phyloP scores from a whole-genome alignment of 257 asterid genomes.

The Thymus mandschuricus region DNA sequence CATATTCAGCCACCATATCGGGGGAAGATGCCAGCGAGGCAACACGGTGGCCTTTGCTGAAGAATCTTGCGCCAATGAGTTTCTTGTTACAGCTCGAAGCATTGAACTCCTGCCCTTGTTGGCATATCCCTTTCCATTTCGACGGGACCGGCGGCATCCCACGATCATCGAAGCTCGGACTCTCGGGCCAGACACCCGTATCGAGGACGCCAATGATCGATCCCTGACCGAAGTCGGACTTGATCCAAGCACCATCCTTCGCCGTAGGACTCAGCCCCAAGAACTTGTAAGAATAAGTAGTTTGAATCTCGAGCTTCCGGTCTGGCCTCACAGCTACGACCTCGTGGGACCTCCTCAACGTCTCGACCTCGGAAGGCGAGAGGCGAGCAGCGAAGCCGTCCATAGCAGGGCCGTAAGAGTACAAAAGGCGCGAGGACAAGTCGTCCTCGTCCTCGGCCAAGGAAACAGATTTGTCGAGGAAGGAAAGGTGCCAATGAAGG shows the following conservation, averaged over 20 bases:
- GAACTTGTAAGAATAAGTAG: constrained; percentile 84
- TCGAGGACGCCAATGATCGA: constrained; percentile 81
- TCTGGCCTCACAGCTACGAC: constrained; percentile 75
- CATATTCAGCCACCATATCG: constrained; percentile 48
- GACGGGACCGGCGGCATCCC: constrained; percentile 74
- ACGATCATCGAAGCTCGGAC: constrained; percentile 78
- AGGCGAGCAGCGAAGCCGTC: constrained; percentile 93
- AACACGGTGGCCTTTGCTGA: constrained; percentile 75
- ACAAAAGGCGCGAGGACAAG: constrained; percentile 67
- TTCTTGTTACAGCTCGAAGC: constrained; percentile 71
- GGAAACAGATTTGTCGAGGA: constrained; percentile 54
- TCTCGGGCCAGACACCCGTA: constrained; percentile 92
- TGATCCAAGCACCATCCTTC: constrained; percentile 61
- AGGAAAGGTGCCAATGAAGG: constrained; percentile 82
- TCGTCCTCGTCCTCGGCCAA: constrained; percentile 35
- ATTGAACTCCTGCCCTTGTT: constrained; percentile 56
- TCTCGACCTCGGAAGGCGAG: constrained; percentile 47
- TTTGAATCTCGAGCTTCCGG: constrained; percentile 58
- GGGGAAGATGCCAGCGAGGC: constrained; percentile 54
- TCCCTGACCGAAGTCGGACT: constrained; percentile 73
- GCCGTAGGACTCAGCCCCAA: constrained; percentile 60
- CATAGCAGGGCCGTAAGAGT: constrained; percentile 73
- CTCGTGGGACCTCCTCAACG: constrained; percentile 40
- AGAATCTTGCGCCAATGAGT: constrained; percentile 79
- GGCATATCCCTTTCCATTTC: constrained; percentile 85